Percentiles rank a stretch among this genome's conserved stretches.
phyloP scores from a whole-genome alignment of 2,329 filamentous ascomycete species.

The Colletotrichum tanaceti region DNA sequence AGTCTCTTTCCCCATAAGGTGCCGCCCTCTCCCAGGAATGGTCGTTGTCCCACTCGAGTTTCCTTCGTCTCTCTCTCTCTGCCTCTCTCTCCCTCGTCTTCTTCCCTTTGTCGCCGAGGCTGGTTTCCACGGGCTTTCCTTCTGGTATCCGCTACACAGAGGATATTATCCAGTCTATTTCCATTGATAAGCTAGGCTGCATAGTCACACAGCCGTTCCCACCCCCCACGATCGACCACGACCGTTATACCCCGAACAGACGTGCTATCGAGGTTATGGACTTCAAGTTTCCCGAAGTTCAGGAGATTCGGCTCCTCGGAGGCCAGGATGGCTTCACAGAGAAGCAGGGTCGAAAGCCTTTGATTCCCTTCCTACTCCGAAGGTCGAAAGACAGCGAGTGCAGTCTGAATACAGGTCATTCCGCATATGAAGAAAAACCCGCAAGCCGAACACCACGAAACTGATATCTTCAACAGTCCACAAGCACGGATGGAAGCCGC shows the following conservation, averaged over 20 bases:
- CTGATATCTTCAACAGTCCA: constrained; percentile 18
- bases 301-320: constrained; percentile 8
- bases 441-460: not conserved
- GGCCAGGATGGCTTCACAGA: not conserved
- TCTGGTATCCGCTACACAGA: not conserved
- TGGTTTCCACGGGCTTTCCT: not conserved
- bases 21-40: not conserved
- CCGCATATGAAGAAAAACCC: no score
- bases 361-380: constrained; percentile 5
- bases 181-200: not conserved
- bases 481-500: constrained; percentile 52
- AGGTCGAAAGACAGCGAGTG: constrained; percentile 17
- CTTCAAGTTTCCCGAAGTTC: not conserved
- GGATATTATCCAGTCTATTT: not conserved
- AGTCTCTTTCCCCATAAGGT: constrained; percentile 12
- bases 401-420: constrained; percentile 26
- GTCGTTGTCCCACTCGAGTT: not conserved
- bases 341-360: constrained; percentile 8
- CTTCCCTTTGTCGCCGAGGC: constrained; percentile 16
- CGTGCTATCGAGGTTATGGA: not conserved
- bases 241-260: not conserved
- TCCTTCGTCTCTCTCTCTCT: constrained; percentile 10
- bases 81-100: not conserved
- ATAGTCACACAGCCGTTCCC: not conserved
- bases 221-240: not conserved